Conservation (phyloP, 202 grass and related monocot species). For the Panicum hallii region DNA sequence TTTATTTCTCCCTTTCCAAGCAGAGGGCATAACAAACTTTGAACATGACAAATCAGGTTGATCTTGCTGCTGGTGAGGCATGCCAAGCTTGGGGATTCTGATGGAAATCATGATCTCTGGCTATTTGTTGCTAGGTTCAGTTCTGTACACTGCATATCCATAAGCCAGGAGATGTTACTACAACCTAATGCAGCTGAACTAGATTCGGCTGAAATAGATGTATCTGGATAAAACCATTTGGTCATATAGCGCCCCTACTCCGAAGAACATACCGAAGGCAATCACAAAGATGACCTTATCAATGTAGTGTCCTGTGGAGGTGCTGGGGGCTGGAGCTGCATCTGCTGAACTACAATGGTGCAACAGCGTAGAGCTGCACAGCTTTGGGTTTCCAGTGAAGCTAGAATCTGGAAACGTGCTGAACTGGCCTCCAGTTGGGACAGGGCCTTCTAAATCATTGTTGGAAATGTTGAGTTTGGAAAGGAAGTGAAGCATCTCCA, state of each 20-base stretch:
- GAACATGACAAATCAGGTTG: no score
- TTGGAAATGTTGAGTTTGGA: slow-evolving; percentile 41
- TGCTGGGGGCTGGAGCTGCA: not conserved
- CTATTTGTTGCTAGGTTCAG: not conserved
- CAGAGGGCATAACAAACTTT: no score
- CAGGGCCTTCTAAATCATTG: slow-evolving; percentile 40
- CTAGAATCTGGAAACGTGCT: slow-evolving; percentile 36
- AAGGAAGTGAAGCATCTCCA: slow-evolving; percentile 46
- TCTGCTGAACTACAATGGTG: slow-evolving; percentile 7
- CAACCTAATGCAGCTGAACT: no score
- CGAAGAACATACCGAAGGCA: slow-evolving; percentile 47
- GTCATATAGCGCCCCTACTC: slow-evolving; percentile 42
- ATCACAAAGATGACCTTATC: slow-evolving; percentile 29
- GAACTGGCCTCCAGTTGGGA: slow-evolving; percentile 47
- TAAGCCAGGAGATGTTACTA: not conserved
- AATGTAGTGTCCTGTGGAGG: not conserved
- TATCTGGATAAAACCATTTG: slow-evolving; percentile 39
- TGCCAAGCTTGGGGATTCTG: not conserved
- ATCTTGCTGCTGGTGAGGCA: not conserved
- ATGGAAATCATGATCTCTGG: not conserved
- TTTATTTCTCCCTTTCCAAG: no score
- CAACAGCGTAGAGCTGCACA: slow-evolving; percentile 32
- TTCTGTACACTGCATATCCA: not conserved
- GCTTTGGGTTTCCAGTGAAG: slow-evolving; percentile 47
- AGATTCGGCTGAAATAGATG: not conserved